These are phyloP conservation scores for Pseudocercospora cruenta DNA, from an alignment of 2,329 filamentous ascomycete genomes.

Conservation along the genomic window DNA sequence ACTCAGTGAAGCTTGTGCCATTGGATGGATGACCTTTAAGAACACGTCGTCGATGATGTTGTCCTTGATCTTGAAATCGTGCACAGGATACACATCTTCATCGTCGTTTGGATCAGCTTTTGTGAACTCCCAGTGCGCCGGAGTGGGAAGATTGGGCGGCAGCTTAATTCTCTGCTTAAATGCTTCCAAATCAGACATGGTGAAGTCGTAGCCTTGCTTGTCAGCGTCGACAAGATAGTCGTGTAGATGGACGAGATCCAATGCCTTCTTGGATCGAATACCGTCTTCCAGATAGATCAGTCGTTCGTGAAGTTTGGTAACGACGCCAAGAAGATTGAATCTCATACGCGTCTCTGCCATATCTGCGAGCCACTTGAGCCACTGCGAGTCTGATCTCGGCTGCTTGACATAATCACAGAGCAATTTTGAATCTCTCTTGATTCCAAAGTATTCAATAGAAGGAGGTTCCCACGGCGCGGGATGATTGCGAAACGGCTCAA, in stretches of 20 bases:
- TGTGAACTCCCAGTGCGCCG: slow-evolving; percentile 32
- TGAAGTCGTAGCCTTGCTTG: slow-evolving; percentile 55
- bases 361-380: slow-evolving; percentile 17
- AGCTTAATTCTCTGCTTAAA: slow-evolving; percentile 57
- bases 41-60: slow-evolving; percentile 66
- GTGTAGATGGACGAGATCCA: slow-evolving; percentile 44
- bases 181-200: slow-evolving; percentile 47
- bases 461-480: slow-evolving; percentile 52
- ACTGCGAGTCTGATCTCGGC: slow-evolving; percentile 55
- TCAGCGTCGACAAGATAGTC: slow-evolving; percentile 51
- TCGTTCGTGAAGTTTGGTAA: slow-evolving; percentile 66
- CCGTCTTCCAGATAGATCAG: slow-evolving; percentile 56
- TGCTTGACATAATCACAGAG: slow-evolving; percentile 51
- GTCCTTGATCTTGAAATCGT: slow-evolving; percentile 4
- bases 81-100: slow-evolving; percentile 24
- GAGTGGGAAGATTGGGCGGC: slow-evolving; percentile 51
- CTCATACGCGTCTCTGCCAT: slow-evolving; percentile 44
- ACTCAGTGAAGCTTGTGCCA: slow-evolving; percentile 23
- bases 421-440: slow-evolving; percentile 54
- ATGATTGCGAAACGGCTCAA: slow-evolving; percentile 68
- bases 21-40: slow-evolving; percentile 32
- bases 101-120: slow-evolving; percentile 36
- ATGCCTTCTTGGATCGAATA: slow-evolving; percentile 19
- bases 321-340: slow-evolving; percentile 65
- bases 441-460: slow-evolving; percentile 45